These are phyloP conservation scores for Leucosporidium yakuticum DNA, from an alignment of 768 basidiomycete genomes.

Conservation along the genomic window DNA sequence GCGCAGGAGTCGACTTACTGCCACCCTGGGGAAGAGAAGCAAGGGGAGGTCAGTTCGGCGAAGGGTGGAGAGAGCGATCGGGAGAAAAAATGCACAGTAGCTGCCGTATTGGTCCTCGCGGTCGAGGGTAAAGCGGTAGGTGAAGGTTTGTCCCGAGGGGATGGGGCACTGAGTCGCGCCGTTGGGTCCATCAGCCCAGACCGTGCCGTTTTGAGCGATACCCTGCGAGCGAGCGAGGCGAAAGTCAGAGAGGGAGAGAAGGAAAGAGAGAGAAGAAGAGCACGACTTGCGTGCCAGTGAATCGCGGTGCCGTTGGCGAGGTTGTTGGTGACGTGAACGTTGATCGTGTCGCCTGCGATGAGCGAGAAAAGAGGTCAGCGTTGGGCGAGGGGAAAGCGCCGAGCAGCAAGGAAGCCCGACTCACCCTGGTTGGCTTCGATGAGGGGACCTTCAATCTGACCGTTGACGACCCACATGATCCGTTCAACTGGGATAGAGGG, in stretches of 20 bases:
- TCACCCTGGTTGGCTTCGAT: constrained; percentile 39
- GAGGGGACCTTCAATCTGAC: constrained; percentile 26
- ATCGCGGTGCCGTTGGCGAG: constrained; percentile 32
- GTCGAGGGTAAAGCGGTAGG: constrained; percentile 35
- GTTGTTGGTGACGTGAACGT: constrained; percentile 35
- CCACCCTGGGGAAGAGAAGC: constrained; percentile 11
- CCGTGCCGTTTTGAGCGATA: constrained; percentile 36
- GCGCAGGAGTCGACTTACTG: constrained; percentile 8
- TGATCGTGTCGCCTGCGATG: constrained; percentile 29
- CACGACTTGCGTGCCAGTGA: constrained; percentile 12
- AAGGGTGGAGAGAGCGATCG: no score
- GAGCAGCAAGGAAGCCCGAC: background rate
- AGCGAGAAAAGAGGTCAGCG: background rate
- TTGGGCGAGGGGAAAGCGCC: background rate
- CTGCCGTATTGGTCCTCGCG: constrained; percentile 12
- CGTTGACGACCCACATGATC: constrained; percentile 15
- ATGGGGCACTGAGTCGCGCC: constrained; percentile 39
- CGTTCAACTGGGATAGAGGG: constrained; percentile 1
- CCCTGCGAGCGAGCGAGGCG: constrained; percentile 19
- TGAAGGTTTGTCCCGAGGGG: constrained; percentile 28
- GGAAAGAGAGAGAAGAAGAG: background rate
- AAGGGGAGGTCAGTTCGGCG: background rate
- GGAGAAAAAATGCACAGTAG: no score
- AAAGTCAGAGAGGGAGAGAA: background rate
- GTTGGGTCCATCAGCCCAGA: constrained; percentile 37